Evolutionary conservation across 257 asterid genomes (phyloP), one percentile per base, ranked within the genome.

Genomic region (Leptodermis oblonga): DNA sequence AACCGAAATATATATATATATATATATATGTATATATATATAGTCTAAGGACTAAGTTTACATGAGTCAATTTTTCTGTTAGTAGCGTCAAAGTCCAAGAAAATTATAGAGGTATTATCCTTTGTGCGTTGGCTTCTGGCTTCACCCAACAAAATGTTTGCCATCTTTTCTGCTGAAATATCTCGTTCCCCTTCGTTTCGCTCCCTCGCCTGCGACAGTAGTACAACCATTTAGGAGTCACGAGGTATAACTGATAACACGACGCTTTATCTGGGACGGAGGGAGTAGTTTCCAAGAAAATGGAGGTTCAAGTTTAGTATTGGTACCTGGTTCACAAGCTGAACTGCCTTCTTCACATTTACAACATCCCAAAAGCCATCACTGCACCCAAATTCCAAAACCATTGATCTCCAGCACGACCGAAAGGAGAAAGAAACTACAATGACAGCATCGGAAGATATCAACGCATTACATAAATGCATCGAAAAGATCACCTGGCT

Each of bases 321-420:
- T 6, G 41, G 48, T 85, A 91, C 99, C 92, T 87, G 95, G 62
- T 81, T 78, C 45, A 91, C 90, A 46, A 91, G 88, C 76, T 94
- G 99, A 54, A 78, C 78, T 25, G 97, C 95, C 80, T 89, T 94
- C 90, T 86, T 91, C 66, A 51, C 73, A 67, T 74, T 91, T 43
- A 89, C 69, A 14, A 94, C 99, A 68, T 94, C 99, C 98, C 98
- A 89, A 55, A 94, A 94, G 37, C 98, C 99, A 72, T 94, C 97
- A 66, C 99, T 93, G 54, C 65, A 80, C 70, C 61, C 65, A 80
- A 70, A 69, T 36, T 65, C 48, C 58, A 22, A 14, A 34, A 36
- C 64, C 70, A 65, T 0, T 33, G 18, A 14, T 62, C 53, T 45
- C 3, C 2, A 39, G 20, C 11, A 37, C 64, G 43, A 11, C 22